Evolutionary conservation across 2,329 filamentous ascomycete species (phyloP), one percentile per base, ranked within the genome.

Genomic region (Sporothrix phasma): DNA sequence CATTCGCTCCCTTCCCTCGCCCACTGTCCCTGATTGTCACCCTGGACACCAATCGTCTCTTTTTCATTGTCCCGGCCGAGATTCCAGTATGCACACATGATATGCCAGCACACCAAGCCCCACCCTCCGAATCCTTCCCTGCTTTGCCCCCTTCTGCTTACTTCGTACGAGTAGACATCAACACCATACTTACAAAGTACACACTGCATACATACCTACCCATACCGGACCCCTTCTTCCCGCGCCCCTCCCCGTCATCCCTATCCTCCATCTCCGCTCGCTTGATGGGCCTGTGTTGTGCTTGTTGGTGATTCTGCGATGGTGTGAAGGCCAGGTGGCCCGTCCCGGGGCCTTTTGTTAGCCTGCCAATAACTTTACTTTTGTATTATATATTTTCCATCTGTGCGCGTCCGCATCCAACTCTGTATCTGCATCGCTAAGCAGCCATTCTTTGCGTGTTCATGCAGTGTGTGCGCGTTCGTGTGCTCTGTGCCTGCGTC

Each of bases 231-330:
- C 39, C 39, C 54, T 58, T 43, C 60, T 46, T 22, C 26, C 26
- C 43, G 26, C 24, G 19, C 58, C 41, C 58, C 41, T 31, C 39
- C 54, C 54, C 22, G 22, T 59, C 19, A 24, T 59, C 37, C 58
- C 26, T 29, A 34, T 47, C 43, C 17, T n/a, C 8, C 46, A 39
- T 63, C 34, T 63, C 49, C 53, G 53, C 11, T 58, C 34, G 41
- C 61, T 43, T 59, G 31, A 60, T 22, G 47, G 29, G 51, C 26
- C 19, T 31, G 15, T 45, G 45, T 22, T 19, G 46, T 53, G 34
- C 47, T 45, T 62, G 60, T 45, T 54, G 60, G 26, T 22, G 60
- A 62, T 53, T 47, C 37, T 53, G 22, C 17, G 3, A n/a, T 53
- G 31, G 60, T 54, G 47, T 62, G 47, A 45, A 19, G 46, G 22